Evolutionary conservation across 2,329 filamentous ascomycete species (phyloP).

Genomic region (Xylariaceae sp.): DNA sequence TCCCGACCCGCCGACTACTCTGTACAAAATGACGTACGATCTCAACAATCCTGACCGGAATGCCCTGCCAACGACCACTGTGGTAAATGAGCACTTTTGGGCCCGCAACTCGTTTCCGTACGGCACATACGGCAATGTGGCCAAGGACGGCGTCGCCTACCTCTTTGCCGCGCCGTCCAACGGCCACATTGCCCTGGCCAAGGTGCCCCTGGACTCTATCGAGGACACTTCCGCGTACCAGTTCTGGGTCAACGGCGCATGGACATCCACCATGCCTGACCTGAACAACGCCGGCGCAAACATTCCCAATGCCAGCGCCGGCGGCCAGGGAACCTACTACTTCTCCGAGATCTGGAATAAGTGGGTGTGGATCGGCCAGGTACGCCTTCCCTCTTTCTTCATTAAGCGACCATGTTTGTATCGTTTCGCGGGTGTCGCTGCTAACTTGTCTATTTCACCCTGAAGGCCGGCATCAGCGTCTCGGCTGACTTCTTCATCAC

Average conservation of each 20-base stretch:
- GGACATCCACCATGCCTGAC: conserved; percentile 9
- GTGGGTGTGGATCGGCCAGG: conserved; percentile 21
- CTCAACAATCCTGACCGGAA: conserved; percentile 10
- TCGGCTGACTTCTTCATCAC: conserved; percentile 21
- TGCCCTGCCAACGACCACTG: conserved; percentile 17
- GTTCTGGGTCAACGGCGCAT: conserved; percentile 15
- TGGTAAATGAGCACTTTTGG: conserved; percentile 22
- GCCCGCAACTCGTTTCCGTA: conserved; percentile 17
- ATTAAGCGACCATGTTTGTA: too few species aligned
- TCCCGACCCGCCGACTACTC: conserved; percentile 18
- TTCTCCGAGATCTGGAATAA: conserved; percentile 13
- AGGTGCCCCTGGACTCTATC: conserved; percentile 16
- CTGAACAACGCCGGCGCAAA: conserved; percentile 4
- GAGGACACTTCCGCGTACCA: conserved; percentile 20
- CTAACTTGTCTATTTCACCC: too few species aligned
- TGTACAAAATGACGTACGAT: conserved; percentile 21
- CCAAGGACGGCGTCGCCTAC: conserved; percentile 18
- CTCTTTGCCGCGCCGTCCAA: conserved; percentile 18
- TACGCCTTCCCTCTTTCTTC: not conserved
- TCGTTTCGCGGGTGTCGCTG: too few species aligned
- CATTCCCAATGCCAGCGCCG: conserved; percentile 13
- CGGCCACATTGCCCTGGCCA: conserved; percentile 16
- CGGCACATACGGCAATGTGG: conserved; percentile 20
- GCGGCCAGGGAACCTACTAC: conserved; percentile 21
- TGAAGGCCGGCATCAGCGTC: conserved; percentile 13